Base-by-base conservation (phyloP, 176 grass and related monocot species). In the Musa schizocarpa region DNA sequence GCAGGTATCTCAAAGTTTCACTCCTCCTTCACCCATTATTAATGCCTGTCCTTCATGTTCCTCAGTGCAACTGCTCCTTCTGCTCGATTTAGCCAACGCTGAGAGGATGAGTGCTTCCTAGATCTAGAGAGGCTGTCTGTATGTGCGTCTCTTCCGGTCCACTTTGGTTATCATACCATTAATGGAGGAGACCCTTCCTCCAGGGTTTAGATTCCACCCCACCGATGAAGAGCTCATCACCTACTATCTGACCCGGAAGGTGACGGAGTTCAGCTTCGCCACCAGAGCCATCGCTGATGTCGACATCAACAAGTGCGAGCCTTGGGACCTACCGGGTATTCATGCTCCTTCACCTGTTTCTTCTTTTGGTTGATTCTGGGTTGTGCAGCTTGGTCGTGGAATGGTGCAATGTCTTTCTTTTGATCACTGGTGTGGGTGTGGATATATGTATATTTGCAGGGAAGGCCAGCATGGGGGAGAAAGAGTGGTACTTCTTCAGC, bases 151-250 rank as follows among this genome's bases (percentile, higher is more conserved):
- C 11, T 29, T 9, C 24, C 7, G 64, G 13, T 12, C 13, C 48
- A 50, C 9, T 67, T 67, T 12, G 17, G 22, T 52, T 71, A 16
- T 48, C 16, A 74, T 5, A 77, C 9, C 20, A 25, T 77, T 53
- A 16, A 87, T 87, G 85, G 85, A 87, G 23, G 80, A 87, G 63
- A 73, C 24, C 24, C 80, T 87, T 24, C 85, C 85, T 27, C 85
- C 85, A 2, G 85, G 85, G 19, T 87, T 87, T 67, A 77, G 85
- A 54, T 87, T 87, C 63, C 85, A 87, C 76, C 85, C 85, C 19
- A 83, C 85, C 0, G 85, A 87, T 17, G 85, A 87, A 51, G 85
- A 87, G 72, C 85, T 87, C 71, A 80, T 87, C 63, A 75, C 72
- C 64, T 83, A 83, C 59, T 87, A 87, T 24, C 77, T 87, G 9